Percentiles rank a stretch among this genome's conserved stretches.
Evolutionary conservation across 2,329 filamentous ascomycete genomes (phyloP).

Genomic region (Fusarium praegraminearum): DNA sequence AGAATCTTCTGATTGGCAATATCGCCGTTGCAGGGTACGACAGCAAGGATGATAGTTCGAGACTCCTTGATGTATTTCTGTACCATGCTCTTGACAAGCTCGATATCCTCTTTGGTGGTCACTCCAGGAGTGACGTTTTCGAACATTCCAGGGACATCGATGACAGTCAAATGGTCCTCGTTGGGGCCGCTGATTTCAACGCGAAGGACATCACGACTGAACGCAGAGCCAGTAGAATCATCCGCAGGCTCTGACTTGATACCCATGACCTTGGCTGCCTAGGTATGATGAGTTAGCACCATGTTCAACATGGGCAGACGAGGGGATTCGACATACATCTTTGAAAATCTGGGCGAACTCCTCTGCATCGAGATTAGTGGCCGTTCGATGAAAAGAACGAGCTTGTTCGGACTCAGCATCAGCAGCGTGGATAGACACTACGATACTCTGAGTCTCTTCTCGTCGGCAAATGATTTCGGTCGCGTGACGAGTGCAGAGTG

Average conservation of each 20-base stretch:
- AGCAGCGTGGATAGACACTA: conserved; percentile 55
- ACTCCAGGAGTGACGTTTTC: conserved; percentile 49
- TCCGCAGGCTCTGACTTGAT: conserved; percentile 49
- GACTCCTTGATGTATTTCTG: conserved; percentile 59
- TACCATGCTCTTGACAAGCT: conserved; percentile 61
- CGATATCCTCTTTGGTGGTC: conserved; percentile 60
- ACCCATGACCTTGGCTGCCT: conserved; percentile 60
- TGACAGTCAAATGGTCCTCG: conserved; percentile 62
- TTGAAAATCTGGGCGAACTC: conserved; percentile 56
- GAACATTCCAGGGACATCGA: conserved; percentile 68
- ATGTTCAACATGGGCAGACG: accelerated
- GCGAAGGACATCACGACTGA: conserved; percentile 60
- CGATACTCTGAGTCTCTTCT: conserved; percentile 50
- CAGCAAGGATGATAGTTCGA: conserved; percentile 64
- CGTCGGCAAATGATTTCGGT: conserved; percentile 62
- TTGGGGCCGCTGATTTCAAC: conserved; percentile 59
- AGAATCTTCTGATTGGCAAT: conserved; percentile 58
- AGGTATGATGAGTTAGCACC: background rate
- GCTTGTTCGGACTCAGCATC: conserved; percentile 30
- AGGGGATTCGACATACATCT: conserved; percentile 48
- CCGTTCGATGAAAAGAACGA: conserved; percentile 47
- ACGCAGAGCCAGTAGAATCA: conserved; percentile 48
- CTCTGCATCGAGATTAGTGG: conserved; percentile 41
- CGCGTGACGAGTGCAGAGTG: conserved; percentile 62
- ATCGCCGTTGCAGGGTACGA: conserved; percentile 57